Evolutionary conservation across 768 basidiomycete species (phyloP).

Genomic region (Pleurotus tuoliensis): DNA sequence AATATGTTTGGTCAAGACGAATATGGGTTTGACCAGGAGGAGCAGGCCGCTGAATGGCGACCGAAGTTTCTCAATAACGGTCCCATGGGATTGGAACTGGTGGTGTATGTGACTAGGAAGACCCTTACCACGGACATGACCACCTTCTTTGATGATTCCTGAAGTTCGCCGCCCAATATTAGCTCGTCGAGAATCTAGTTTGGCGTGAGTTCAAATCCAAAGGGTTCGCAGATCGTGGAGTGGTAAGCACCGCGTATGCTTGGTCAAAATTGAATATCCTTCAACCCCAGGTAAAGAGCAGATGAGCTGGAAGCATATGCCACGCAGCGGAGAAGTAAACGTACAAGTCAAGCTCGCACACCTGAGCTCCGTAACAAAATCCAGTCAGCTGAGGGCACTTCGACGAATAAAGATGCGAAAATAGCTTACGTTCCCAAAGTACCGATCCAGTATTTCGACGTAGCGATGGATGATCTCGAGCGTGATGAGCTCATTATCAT

Average conservation of each 20-base stretch:
- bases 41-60: conserved; percentile 21
- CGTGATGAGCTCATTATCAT: conserved; percentile 89
- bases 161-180: conserved; percentile 89
- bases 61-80: background rate
- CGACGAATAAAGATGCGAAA: background rate
- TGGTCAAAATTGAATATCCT: conserved; percentile 98
- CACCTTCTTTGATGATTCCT: conserved; percentile 84
- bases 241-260: conserved; percentile 71
- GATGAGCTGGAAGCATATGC: too few relatives aligned
- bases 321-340: conserved; percentile 16
- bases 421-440: conserved; percentile 83
- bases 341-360: conserved; percentile 90
- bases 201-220: background rate
- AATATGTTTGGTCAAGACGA: too few relatives aligned
- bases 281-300: background rate
- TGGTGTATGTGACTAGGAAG: background rate
- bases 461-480: conserved; percentile 94
- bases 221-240: background rate
- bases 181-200: conserved; percentile 84
- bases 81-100: background rate
- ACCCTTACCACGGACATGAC: conserved; percentile 54
- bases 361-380: conserved; percentile 33
- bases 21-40: conserved; percentile 10
- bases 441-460: conserved; percentile 84
- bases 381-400: background rate